Conservation (phyloP, 139 green algal species). For the Parachlorella kessleri region DNA sequence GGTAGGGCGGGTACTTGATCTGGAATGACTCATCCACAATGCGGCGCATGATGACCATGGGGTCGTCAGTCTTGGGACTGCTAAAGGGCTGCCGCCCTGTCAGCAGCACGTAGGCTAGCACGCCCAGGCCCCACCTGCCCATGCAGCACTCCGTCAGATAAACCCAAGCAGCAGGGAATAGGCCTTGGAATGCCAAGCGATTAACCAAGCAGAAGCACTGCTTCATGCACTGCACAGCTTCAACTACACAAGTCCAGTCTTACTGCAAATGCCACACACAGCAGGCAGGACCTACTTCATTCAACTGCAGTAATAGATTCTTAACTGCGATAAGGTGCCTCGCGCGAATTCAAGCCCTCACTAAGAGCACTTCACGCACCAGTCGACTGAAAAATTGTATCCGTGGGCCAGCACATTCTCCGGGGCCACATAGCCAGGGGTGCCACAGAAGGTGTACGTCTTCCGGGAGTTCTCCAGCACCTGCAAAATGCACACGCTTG, state of each 20-base stretch:
- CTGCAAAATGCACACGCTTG: slow-evolving; percentile 27
- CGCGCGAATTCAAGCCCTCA: not conserved
- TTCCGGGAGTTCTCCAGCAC: slow-evolving; percentile 75
- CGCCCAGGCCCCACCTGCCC: slow-evolving; percentile 84
- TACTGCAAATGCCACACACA: no score
- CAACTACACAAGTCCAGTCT: no score
- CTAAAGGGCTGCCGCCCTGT: slow-evolving; percentile 94
- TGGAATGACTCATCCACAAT: slow-evolving; percentile 94
- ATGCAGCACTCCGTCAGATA: no score
- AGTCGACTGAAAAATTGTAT: slow-evolving; percentile 94
- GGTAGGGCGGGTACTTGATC: slow-evolving; percentile 93
- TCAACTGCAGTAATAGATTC: no score
- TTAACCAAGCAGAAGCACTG: not conserved
- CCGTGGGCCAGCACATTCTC: slow-evolving; percentile 95
- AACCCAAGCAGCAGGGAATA: not conserved
- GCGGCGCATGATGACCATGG: slow-evolving; percentile 96
- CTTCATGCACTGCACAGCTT: no score
- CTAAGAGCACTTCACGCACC: slow-evolving; percentile 52
- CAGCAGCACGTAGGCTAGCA: slow-evolving; percentile 95
- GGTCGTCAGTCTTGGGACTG: slow-evolving; percentile 91
- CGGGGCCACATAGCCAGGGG: slow-evolving; percentile 95
- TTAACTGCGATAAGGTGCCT: not conserved
- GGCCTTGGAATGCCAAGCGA: not conserved
- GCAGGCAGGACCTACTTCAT: no score
- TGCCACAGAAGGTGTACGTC: slow-evolving; percentile 99